A percentile compares a stretch with the other conserved stretches of the same genome.
phyloP scores from a whole-genome alignment of 371 early-diverging fungal species.

The Rhizopus sp. region DNA sequence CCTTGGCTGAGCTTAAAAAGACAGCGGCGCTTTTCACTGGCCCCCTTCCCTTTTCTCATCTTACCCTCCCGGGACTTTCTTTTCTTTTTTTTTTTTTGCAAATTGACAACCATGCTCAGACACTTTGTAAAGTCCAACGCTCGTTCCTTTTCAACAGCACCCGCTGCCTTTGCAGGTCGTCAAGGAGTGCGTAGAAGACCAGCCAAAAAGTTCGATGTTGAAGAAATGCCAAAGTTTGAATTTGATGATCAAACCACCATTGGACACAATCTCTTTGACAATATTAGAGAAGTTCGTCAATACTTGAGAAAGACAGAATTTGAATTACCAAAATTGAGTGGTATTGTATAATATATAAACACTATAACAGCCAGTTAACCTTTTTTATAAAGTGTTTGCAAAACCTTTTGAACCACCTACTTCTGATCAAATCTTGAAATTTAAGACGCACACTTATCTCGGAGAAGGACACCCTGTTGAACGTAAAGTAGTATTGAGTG shows the following conservation, averaged over 20 bases:
- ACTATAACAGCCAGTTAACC: background rate
- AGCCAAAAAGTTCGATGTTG: conserved; percentile 52
- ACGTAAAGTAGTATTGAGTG: conserved; percentile 61
- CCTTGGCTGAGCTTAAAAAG: background rate
- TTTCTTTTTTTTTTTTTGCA: background rate
- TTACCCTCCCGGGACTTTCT: background rate
- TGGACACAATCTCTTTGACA: conserved; percentile 58
- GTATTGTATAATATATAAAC: conserved; percentile 33
- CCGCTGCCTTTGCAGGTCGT: conserved; percentile 38
- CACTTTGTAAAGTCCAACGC: background rate
- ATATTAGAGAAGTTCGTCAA: conserved; percentile 61
- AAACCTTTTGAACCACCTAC: conserved; percentile 63
- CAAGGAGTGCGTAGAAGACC: conserved; percentile 41
- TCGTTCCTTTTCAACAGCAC: conserved; percentile 29
- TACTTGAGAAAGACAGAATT: conserved; percentile 67
- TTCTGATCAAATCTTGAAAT: conserved; percentile 53
- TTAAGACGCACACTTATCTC: conserved; percentile 58
- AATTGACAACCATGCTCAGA: background rate
- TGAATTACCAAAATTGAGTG: conserved; percentile 65
- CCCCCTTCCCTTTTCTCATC: background rate
- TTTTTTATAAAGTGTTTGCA: conserved; percentile 45
- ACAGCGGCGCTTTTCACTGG: background rate
- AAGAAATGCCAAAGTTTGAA: conserved; percentile 56
- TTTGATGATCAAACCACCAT: conserved; percentile 64
- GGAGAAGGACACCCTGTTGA: conserved; percentile 68